phyloP scores from a whole-genome alignment of 2,329 filamentous ascomycete genomes.

The Ophiostoma montium region DNA sequence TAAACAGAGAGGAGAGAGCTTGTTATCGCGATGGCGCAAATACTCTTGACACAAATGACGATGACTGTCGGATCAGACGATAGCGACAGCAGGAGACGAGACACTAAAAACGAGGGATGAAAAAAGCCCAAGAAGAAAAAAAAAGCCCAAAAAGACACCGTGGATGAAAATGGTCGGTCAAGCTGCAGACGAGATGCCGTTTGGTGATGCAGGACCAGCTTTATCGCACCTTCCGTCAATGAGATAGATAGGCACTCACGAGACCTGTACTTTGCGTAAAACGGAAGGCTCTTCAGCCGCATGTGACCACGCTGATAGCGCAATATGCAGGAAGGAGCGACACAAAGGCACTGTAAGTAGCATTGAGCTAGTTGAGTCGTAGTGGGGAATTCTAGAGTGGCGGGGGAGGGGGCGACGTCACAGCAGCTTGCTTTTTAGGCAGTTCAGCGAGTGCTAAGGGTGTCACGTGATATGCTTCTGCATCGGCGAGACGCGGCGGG shows the following conservation, averaged over 20 bases:
- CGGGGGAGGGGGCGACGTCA: no score
- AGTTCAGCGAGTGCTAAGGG: no score
- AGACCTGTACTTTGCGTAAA: constrained; percentile 10
- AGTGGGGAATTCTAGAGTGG: no score
- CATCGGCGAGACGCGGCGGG: no score
- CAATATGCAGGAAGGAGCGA: background rate
- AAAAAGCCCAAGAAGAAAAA: background rate
- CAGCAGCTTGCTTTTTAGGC: no score
- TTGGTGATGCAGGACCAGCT: background rate
- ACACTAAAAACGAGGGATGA: background rate
- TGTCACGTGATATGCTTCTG: no score
- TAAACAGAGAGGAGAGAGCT: background rate
- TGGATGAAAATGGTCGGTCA: background rate
- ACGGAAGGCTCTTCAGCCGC: constrained; percentile 14
- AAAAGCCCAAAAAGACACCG: background rate
- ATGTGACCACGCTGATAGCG: constrained; percentile 13
- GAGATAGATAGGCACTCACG: constrained; percentile 12
- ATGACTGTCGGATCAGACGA: constrained; percentile 1
- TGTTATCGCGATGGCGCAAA: constrained; percentile 12
- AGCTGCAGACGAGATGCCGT: constrained; percentile 1
- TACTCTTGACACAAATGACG: constrained; percentile 9
- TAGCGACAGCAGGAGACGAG: background rate
- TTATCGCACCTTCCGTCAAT: constrained; percentile 5
- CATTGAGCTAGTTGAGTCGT: no score
- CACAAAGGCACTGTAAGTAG: background rate